phyloP scores from a whole-genome alignment of 768 basidiomycete genomes.

The Hygrophorus russula region DNA sequence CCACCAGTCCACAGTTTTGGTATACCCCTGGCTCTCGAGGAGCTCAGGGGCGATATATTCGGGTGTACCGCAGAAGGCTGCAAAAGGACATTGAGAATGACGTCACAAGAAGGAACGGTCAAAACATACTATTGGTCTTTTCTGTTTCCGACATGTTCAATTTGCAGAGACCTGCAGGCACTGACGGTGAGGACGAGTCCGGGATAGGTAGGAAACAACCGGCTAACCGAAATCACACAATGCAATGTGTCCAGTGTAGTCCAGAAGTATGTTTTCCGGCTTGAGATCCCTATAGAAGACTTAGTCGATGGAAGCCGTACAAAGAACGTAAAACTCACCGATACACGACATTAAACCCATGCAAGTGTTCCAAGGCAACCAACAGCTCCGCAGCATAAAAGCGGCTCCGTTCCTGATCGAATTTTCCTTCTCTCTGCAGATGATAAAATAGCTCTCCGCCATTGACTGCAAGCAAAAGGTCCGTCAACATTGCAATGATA shows the following conservation, averaged over 20 bases:
- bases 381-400: conserved; percentile 98
- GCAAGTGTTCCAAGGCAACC: conserved; percentile 89
- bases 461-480: conserved; percentile 47
- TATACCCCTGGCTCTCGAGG: conserved; percentile 92
- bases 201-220: no score
- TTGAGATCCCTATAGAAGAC: conserved; percentile 65
- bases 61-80: conserved; percentile 96
- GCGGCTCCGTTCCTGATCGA: conserved; percentile 85
- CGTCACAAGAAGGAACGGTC: neutral
- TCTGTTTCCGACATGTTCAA: conserved; percentile 96
- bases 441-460: conserved; percentile 98
- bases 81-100: conserved; percentile 6
- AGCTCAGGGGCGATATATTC: conserved; percentile 98
- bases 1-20: conserved; percentile 99
- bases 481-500: neutral
- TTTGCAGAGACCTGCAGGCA: conserved; percentile 62
- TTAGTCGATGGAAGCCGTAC: neutral
- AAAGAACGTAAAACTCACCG: conserved; percentile 41
- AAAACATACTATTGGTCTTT: conserved; percentile 84
- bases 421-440: conserved; percentile 91
- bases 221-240: conserved; percentile 84
- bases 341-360: conserved; percentile 97
- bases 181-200: conserved; percentile 6
- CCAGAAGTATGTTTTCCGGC: conserved; percentile 94
- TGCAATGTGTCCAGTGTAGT: conserved; percentile 97